These are phyloP conservation scores for Ogataea hybrid DNA, from an alignment of 1,139 yeast species.

Conservation along the genomic window DNA sequence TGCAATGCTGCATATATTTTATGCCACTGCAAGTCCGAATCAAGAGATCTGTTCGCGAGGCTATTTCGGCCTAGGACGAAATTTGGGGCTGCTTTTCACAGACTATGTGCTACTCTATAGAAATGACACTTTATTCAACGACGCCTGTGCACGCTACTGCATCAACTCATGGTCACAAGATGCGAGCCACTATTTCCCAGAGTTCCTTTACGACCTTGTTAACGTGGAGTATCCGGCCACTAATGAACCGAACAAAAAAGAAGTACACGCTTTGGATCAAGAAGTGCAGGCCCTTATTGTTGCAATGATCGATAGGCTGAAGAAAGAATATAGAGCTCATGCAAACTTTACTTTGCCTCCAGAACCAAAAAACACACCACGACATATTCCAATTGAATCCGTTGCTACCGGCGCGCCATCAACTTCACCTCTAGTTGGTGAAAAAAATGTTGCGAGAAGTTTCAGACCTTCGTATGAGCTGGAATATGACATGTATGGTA, in stretches of 20 bases:
- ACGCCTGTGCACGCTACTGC: conserved; percentile 22
- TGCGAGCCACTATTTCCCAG: conserved; percentile 24
- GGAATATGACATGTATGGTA: conserved; percentile 27
- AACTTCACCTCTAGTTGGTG: too few relatives aligned
- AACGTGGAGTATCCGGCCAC: conserved; percentile 16
- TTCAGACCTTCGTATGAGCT: background rate
- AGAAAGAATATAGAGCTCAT: conserved; percentile 24
- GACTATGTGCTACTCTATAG: conserved; percentile 14
- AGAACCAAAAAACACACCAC: conserved; percentile 6
- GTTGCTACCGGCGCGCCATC: background rate
- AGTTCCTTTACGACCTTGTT: conserved; percentile 23
- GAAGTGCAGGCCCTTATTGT: conserved; percentile 9
- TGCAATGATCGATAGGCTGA: conserved; percentile 19
- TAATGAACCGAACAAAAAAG: conserved; percentile 3
- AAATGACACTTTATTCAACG: conserved; percentile 13
- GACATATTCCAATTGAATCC: conserved; percentile 18
- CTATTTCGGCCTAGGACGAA: conserved; percentile 18
- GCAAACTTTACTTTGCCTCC: conserved; percentile 10
- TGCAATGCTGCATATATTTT: conserved; percentile 20
- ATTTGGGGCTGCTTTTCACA: conserved; percentile 17
- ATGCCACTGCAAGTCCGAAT: conserved; percentile 20
- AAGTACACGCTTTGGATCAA: conserved; percentile 13
- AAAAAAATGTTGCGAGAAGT: background rate
- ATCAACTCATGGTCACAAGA: conserved; percentile 19
- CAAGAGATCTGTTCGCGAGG: conserved; percentile 15